Evolutionary conservation across 2,329 filamentous ascomycete genomes (phyloP).

Genomic region (Alternaria viburni): DNA sequence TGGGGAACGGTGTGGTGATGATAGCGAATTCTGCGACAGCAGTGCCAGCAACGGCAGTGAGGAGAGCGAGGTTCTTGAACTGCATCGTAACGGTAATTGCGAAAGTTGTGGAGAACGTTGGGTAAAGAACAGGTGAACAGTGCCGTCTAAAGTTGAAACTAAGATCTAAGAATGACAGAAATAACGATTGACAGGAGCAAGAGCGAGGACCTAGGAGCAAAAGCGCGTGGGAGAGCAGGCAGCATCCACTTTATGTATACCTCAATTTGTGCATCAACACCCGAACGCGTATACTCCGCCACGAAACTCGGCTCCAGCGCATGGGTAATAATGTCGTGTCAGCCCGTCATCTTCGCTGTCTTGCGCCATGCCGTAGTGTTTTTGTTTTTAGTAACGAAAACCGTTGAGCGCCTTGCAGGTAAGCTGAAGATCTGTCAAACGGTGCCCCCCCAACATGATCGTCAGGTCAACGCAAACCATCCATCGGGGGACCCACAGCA

Average conservation of each 20-base stretch:
- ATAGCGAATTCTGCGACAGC: conserved; percentile 30
- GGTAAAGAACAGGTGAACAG: not conserved
- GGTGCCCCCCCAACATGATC: not conserved
- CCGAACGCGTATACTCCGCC: not conserved
- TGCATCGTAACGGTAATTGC: conserved; percentile 17
- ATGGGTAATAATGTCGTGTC: not conserved
- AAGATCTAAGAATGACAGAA: not conserved
- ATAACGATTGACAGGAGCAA: not conserved
- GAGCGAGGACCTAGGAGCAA: not conserved
- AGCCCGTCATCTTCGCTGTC: not conserved
- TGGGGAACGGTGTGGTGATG: conserved; percentile 23
- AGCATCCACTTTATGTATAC: not conserved
- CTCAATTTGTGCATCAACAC: not conserved
- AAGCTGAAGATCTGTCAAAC: not conserved
- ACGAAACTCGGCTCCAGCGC: not conserved
- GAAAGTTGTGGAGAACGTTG: not conserved
- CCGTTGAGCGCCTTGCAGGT: not conserved
- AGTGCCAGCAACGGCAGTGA: conserved; percentile 25
- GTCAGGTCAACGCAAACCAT: not conserved
- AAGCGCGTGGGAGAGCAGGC: not conserved
- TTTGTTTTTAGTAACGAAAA: not conserved
- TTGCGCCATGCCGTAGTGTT: not conserved
- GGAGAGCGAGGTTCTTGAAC: conserved; percentile 22
- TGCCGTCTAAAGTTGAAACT: not conserved
- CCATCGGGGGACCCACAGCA: conserved; percentile 1